Evolutionary conservation across 1,139 yeast species (phyloP), one percentile per base, ranked within the genome.

Genomic region (Saccharomyces pastorianus): DNA sequence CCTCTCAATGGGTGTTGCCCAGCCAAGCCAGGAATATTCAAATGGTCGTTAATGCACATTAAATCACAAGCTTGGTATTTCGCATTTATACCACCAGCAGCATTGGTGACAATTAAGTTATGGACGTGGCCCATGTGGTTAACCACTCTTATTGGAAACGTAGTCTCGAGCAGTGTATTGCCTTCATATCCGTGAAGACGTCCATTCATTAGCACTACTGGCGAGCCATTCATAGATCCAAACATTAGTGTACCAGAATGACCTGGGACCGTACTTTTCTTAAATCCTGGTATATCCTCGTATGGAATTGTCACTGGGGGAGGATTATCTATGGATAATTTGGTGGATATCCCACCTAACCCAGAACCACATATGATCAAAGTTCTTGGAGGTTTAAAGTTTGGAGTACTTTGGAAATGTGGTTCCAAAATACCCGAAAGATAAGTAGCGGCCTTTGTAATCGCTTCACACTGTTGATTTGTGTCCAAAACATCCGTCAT

Each of bases 301-400:
- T 90, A 93, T 0, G 84, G 73, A 34, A 93, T 76, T 4, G 61
- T 78, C 80, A 46, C 80, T 69, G 58, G 74, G 58, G 53, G 67
- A 69, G 49, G 79, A 69, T 49, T 46, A 3, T 47, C 25, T 71
- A 38, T 71, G 69, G 56, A 85, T 67, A 58, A 77, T 70, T 65
- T 59, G 52, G 80, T 74, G 1, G 93, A 85, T 53, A 93, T 84
- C 0, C 96, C 96, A 8, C 96, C 96, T n/a, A 93, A 76, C 0
- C 98, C 98, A 2, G 97, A 88, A 5, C 99, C 98, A 73, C 98
- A 91, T 52, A 93, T 86, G 60, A 93, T 85, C 63, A 91, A 80
- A 0, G 82, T 85, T 56, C 82, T 74, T 0, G 95, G 93, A 1
- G 55, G 53, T 14, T 50, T 48, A 8, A 56, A 53, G 1, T 28